Percentiles rank a stretch among this genome's conserved stretches.
phyloP scores from a whole-genome alignment of 495 filamentous ascomycete genomes.

The Choiromyces venosus region DNA sequence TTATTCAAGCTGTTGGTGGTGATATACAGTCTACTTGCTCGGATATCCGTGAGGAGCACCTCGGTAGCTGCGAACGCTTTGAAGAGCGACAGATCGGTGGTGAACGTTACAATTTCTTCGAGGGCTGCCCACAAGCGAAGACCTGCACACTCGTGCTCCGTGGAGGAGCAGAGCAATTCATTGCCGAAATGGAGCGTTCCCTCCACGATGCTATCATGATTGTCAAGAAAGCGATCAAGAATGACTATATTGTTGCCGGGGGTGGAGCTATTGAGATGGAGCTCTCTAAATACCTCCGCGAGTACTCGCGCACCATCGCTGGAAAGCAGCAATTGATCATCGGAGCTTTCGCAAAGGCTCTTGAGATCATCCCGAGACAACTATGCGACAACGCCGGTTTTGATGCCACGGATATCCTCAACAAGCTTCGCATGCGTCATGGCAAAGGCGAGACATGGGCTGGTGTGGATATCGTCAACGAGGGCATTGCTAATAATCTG shows the following conservation, averaged over 20 bases:
- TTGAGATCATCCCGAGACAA: constrained; percentile 94
- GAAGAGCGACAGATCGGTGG: constrained; percentile 96
- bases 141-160: constrained; percentile 94
- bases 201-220: constrained; percentile 99
- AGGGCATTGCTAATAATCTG: constrained; percentile 89
- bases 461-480: constrained; percentile 88
- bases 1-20: constrained; percentile 88
- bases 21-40: constrained; percentile 93
- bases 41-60: constrained; percentile 81
- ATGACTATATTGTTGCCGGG: constrained; percentile 88
- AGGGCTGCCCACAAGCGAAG: constrained; percentile 88
- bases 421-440: constrained; percentile 90
- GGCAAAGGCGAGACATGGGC: constrained; percentile 85
- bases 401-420: constrained; percentile 95
- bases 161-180: constrained; percentile 97
- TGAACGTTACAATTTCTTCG: constrained; percentile 97
- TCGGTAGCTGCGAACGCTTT: constrained; percentile 84
- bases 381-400: constrained; percentile 98
- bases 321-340: constrained; percentile 96
- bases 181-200: constrained; percentile 94
- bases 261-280: constrained; percentile 97
- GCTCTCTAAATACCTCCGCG: constrained; percentile 80
- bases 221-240: constrained; percentile 91
- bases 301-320: constrained; percentile 82
- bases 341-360: constrained; percentile 93